A percentile compares a stretch with the other conserved stretches of the same genome.
phyloP scores from a whole-genome alignment of 345 rosid genomes.

The Syzygium aromaticum region DNA sequence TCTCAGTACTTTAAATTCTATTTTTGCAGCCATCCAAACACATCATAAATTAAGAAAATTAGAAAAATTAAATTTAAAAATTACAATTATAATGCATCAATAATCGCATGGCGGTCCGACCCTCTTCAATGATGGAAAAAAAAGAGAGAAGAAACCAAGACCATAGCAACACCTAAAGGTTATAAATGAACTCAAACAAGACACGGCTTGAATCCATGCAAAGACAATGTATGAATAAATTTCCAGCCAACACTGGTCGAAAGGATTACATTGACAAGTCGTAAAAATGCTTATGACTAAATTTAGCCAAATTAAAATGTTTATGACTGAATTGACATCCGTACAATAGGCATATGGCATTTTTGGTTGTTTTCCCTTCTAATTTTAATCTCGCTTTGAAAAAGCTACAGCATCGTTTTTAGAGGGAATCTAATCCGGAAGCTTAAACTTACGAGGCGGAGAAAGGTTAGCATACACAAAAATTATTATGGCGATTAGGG shows the following conservation, averaged over 20 bases:
- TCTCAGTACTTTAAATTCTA: too few relatives aligned
- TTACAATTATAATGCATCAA: background rate
- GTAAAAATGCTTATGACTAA: background rate
- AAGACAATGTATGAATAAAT: background rate
- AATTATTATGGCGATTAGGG: background rate
- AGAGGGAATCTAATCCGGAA: background rate
- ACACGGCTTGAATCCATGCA: background rate
- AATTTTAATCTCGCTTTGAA: background rate
- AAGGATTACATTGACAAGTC: background rate
- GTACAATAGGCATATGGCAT: background rate
- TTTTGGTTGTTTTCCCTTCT: background rate
- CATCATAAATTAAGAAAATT: background rate
- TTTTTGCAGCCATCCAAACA: background rate
- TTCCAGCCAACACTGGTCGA: background rate
- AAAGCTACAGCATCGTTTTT: background rate
- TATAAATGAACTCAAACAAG: background rate
- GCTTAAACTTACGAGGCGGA: background rate
- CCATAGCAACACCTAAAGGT: background rate
- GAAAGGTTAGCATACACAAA: background rate
- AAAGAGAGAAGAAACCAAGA: background rate
- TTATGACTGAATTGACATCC: background rate
- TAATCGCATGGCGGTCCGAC: background rate
- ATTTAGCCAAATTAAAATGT: background rate
- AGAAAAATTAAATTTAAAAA: background rate
- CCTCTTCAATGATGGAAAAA: background rate